Base-by-base conservation (phyloP, 257 asterid genomes). In the Scutellaria barbata region DNA sequence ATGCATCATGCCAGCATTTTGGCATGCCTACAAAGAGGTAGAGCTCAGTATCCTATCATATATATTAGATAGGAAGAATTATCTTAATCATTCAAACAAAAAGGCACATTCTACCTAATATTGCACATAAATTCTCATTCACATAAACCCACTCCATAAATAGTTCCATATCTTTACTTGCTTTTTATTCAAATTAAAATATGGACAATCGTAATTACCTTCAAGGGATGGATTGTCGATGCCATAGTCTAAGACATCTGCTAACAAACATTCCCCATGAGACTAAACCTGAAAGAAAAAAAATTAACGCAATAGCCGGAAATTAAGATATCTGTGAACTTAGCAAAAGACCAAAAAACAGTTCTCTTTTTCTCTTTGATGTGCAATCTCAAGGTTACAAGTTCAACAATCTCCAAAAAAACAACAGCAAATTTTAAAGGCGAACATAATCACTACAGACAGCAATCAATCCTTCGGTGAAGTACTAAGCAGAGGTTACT, bases 241-340 rank as follows among this genome's bases (percentile, higher is more conserved):
- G 89, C 85, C 89, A 85, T 82, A 72, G 55, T 69, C 82, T 79
- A 69, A 63, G 55, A 72, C 73, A 30, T 20, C 66, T 50, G 70
- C 43, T 62, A 22, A 72, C 74, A 55, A 55, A 68, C 79, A 80
- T 72, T 68, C 77, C 63, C 51, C 62, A 35, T 66, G 30, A 45
- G 56, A 42, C 64, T 54, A 20, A 46, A 46, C 47, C 75, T 79
- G 69, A 67, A 58, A 46, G 30, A 55, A 12, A n/a, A 52, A 48
- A 1, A 22, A 22, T 22, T 22, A n/a, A n/a, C n/a, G n/a, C n/a
- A n/a, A n/a, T n/a, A n/a, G n/a, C n/a, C n/a, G n/a, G n/a, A n/a
- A n/a, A 61, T 57, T 30, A 66, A 64, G 54, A 51, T 8, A 51
- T 16, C 41, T 17, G 11, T 51, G 69, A 66, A 77, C 17, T 45